Evolutionary conservation across 352 stramenopile species (phyloP).

Genomic region (Phytophthora tentaculata): DNA sequence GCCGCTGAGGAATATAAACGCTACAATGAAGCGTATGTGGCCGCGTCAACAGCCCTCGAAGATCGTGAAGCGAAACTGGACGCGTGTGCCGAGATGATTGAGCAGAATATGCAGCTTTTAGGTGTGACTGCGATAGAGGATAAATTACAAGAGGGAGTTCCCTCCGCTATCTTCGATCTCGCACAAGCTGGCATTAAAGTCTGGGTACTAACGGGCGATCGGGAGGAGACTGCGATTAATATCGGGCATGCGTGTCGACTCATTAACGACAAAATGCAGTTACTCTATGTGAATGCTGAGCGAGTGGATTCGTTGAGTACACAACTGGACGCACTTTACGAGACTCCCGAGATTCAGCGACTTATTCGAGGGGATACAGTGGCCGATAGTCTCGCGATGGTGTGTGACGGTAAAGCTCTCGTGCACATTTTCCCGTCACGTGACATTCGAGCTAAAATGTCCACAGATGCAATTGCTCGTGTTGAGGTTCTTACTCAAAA

Average conservation of each 20-base stretch:
- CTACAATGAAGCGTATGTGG: conserved; percentile 67
- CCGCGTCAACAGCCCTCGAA: conserved; percentile 54
- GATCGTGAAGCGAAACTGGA: conserved; percentile 61
- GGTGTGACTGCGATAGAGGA: conserved; percentile 97
- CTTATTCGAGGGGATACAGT: conserved; percentile 41
- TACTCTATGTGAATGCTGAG: conserved; percentile 72
- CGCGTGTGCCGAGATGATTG: conserved; percentile 64
- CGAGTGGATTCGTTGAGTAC: conserved; percentile 41
- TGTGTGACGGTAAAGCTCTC: conserved; percentile 71
- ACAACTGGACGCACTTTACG: conserved; percentile 57
- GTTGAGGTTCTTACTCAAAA: conserved; percentile 46
- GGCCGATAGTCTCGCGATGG: conserved; percentile 62
- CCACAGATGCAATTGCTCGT: conserved; percentile 27
- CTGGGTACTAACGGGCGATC: conserved; percentile 98
- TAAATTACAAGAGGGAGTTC: conserved; percentile 95
- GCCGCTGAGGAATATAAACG: conserved; percentile 49
- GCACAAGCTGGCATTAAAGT: conserved; percentile 96
- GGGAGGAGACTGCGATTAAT: conserved; percentile 98
- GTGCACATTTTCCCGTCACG: conserved; percentile 74
- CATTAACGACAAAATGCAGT: conserved; percentile 71
- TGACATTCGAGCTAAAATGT: conserved; percentile 50
- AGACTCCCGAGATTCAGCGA: conserved; percentile 48
- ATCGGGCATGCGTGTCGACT: conserved; percentile 92
- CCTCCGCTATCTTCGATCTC: conserved; percentile 93
- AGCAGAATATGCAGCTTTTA: conserved; percentile 83